phyloP scores from a whole-genome alignment of 2,329 filamentous ascomycete species.

The Aspergillus ruber region DNA sequence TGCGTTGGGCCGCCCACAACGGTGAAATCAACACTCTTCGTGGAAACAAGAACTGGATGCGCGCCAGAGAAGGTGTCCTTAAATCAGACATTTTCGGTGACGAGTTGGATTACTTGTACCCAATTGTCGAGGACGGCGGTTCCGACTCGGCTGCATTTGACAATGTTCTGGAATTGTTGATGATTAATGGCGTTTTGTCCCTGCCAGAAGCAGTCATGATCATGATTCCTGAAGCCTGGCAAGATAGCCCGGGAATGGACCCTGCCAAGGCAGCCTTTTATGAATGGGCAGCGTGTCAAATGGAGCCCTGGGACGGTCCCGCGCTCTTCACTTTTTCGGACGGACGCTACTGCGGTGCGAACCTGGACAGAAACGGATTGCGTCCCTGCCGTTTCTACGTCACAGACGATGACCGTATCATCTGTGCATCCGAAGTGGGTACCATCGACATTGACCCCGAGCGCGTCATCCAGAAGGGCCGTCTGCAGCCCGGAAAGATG shows the following conservation, averaged over 20 bases:
- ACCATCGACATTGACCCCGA: constrained; percentile 89
- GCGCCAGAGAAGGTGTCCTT: constrained; percentile 89
- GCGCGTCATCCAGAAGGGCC: constrained; percentile 83
- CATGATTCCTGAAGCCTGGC: constrained; percentile 97
- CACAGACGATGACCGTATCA: constrained; percentile 92
- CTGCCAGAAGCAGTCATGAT: constrained; percentile 96
- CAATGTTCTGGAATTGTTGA: constrained; percentile 88
- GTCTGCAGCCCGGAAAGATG: constrained; percentile 92
- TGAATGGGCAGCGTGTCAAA: constrained; percentile 96
- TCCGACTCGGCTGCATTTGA: constrained; percentile 97
- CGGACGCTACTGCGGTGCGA: constrained; percentile 92
- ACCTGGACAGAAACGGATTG: constrained; percentile 90
- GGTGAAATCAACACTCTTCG: constrained; percentile 97
- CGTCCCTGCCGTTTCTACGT: constrained; percentile 96
- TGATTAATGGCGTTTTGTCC: constrained; percentile 92
- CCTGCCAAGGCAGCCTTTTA: constrained; percentile 95
- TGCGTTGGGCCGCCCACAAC: constrained; percentile 96
- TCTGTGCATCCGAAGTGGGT: constrained; percentile 94
- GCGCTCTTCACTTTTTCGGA: constrained; percentile 96
- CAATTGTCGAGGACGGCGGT: constrained; percentile 91
- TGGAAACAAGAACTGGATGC: constrained; percentile 99
- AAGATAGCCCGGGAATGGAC: constrained; percentile 87
- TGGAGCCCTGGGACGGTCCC: constrained; percentile 98
- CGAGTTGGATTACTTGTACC: constrained; percentile 83
- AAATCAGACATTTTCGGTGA: constrained; percentile 88